Evolutionary conservation across 2,329 filamentous ascomycete genomes (phyloP), one percentile per base, ranked within the genome.

Genomic region (Cytospora piceae): DNA sequence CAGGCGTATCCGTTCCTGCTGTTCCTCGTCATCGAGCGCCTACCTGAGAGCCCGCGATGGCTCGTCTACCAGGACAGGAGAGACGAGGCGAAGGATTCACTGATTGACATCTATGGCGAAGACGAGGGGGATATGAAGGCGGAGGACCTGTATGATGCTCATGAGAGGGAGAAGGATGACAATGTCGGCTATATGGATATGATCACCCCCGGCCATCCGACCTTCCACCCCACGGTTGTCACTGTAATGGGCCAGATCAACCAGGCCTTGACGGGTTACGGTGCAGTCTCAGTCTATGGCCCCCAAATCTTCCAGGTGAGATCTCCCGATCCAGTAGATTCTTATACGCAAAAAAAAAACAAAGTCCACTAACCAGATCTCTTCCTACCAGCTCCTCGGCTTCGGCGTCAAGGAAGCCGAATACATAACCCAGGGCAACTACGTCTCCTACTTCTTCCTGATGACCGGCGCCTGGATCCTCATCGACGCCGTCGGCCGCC

Each of bases 161-260:
- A 85, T 54, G 77, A 84, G 56, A 77, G 82, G 55, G 85, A 86
- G 69, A 76, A 77, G 52, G 78, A 78, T 37, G 61, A 63, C 11
- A 73, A 81, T 37, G 78, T 86, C 8, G 76, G 78, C 12, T 88
- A 88, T 70, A 75, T 77, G 63, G 83, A 88, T 67, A 88, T 88
- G 86, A 72, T 88, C 5, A 81, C 78, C 0, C 85, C 84, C 0
- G 74, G 78, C 0, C 80, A 84, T 51, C 75, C 77, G 12, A 85
- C 87, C 67, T 88, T 87, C 69, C 86, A 88, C 69, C 85, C 86
- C 0, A 87, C 84, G 1, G 78, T 87, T 70, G 76, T 89, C 29
- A 86, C 85, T 0, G 77, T 88, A 57, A 88, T 88, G 85, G 85
- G 85, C 0, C 85, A 89, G 72, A 74, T 88, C 69, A 87, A 87